Evolutionary conservation across 208 protist genomes (phyloP).

Genomic region (Acanthamoeba royreba): DNA sequence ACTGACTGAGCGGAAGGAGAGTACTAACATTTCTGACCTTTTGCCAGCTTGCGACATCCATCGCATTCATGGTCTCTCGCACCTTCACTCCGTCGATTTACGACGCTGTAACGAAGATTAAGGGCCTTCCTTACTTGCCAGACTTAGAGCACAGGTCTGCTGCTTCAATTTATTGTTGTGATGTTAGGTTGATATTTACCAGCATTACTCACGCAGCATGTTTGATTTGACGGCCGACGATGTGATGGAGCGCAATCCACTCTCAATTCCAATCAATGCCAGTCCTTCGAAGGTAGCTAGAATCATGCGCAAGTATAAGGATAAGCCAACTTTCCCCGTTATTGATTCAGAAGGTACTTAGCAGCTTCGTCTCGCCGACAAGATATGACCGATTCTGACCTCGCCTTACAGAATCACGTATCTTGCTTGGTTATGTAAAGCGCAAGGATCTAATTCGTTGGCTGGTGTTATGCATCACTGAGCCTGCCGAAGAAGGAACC

Average conservation of each 20-base stretch:
- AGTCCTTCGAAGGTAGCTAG: not conserved
- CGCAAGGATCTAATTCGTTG: not conserved
- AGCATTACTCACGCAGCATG: not conserved
- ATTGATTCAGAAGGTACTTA: not conserved
- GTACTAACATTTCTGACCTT: no score
- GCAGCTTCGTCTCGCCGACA: not conserved
- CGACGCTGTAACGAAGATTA: slow-evolving; percentile 23
- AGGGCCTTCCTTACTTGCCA: slow-evolving; percentile 38
- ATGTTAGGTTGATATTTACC: not conserved
- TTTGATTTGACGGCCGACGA: slow-evolving; percentile 31
- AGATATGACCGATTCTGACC: not conserved
- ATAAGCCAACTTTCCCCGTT: not conserved
- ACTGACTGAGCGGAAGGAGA: no score
- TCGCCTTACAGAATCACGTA: no score
- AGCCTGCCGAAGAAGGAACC: not conserved
- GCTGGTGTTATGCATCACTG: not conserved
- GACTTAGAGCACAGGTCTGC: slow-evolving; percentile 8
- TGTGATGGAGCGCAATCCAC: slow-evolving; percentile 4
- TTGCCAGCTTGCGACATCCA: not conserved
- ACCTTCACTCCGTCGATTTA: slow-evolving; percentile 21
- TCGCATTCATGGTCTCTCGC: not conserved
- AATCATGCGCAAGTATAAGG: not conserved
- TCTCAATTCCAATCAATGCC: not conserved
- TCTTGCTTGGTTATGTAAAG: not conserved
- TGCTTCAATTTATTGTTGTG: not conserved